These are phyloP conservation scores for Pythium aristosporum DNA, from an alignment of 352 stramenopile species.

Conservation along the genomic window DNA sequence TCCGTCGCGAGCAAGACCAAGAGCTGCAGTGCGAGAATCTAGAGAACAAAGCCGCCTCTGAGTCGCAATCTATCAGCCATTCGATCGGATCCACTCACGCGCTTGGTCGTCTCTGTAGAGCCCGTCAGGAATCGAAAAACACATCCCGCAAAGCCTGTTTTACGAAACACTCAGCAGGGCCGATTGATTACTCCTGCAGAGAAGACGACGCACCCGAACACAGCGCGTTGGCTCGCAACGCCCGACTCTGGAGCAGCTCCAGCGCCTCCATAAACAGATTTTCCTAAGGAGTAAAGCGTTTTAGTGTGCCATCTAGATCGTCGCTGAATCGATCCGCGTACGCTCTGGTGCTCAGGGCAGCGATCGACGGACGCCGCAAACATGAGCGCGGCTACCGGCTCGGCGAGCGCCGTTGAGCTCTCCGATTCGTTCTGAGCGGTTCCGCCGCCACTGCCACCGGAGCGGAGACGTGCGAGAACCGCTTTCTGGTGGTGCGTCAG, in stretches of 20 bases:
- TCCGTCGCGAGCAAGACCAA: constrained; percentile 57
- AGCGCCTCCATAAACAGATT: constrained; percentile 52
- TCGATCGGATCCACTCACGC: constrained; percentile 31
- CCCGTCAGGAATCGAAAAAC: constrained; percentile 55
- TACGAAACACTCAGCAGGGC: neutral
- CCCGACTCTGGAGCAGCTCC: constrained; percentile 47
- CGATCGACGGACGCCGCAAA: constrained; percentile 57
- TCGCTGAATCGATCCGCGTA: constrained; percentile 20
- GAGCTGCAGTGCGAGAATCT: constrained; percentile 57
- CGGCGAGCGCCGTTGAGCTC: constrained; percentile 46
- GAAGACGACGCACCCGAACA: constrained; percentile 37
- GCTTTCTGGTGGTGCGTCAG: constrained; percentile 53
- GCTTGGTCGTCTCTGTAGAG: constrained; percentile 54
- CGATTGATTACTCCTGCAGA: too few relatives aligned
- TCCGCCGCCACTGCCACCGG: constrained; percentile 12
- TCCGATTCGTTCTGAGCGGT: constrained; percentile 44
- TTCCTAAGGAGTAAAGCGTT: constrained; percentile 35
- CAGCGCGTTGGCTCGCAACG: constrained; percentile 45
- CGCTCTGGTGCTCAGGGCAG: constrained; percentile 59
- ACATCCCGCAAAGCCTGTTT: constrained; percentile 51
- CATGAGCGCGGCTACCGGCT: constrained; percentile 65
- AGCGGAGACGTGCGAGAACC: constrained; percentile 39
- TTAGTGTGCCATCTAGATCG: neutral
- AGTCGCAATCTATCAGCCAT: neutral
- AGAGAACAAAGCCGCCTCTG: neutral